Evolutionary conservation across 2,329 filamentous ascomycete species (phyloP), one percentile per base, ranked within the genome.

Genomic region (Xylogone sp.): DNA sequence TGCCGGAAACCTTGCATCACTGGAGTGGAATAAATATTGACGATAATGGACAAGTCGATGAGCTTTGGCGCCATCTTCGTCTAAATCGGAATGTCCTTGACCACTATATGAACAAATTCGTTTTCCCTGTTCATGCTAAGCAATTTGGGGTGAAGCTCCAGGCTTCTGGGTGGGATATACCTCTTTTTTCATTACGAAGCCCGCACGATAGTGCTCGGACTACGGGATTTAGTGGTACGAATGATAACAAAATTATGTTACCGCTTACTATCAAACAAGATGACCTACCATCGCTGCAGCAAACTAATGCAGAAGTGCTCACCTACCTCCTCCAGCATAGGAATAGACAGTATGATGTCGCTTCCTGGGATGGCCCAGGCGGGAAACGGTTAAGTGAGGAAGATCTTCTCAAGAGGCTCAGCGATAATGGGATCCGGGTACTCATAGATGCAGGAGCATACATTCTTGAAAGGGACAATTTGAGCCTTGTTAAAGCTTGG

Each of bases 171-270:
- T 88, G 84, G 83, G 84, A 88, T 55, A 68, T 88, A 1, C 80
- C 82, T 0, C 61, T 81, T 0, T 71, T 71, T 24, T 50, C 58
- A 53, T 27, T 50, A 31, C n/a, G 43, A 21, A 42, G 5, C 10
- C 10, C 24, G 10, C 51, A 34, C 19, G 54, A 42, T 31, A 24
- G 45, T n/a, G 27, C n/a, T 2, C 54, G 75, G 1, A 85, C 83
- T 0, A 87, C 83, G 0, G 86, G 85, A 0, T 89, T 90, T 62
- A 86, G 81, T 6, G 86, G 85, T 0, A 88, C 86, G 0, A 88
- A 86, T 34, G 85, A 88, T 59, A 82, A 79, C 22, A 71, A 75
- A 24, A 69, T 67, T 0, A 71, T 85, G 19, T 65, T 88, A 0
- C 85, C 85, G 0, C 65, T 81, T 19, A 80, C 74, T 0, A 80